Conservation (phyloP, 2,329 filamentous ascomycete genomes). For the Alternaria sp. region DNA sequence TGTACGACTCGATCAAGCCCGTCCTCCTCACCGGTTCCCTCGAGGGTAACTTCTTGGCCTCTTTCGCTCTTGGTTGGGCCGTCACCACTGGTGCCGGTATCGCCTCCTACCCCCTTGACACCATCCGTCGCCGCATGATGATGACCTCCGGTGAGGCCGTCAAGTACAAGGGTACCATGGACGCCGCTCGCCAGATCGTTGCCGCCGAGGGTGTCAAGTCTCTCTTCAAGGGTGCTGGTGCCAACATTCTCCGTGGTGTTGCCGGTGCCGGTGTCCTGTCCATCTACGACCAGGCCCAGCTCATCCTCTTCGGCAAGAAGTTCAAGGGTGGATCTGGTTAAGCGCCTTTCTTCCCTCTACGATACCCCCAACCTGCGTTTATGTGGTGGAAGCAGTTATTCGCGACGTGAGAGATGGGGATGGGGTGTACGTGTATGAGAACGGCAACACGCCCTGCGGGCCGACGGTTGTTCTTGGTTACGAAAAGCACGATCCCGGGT, state of each 20-base stretch:
- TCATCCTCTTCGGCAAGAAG: slow-evolving; percentile 99
- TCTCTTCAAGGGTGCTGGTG: slow-evolving; percentile 99
- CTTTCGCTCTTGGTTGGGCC: slow-evolving; percentile 96
- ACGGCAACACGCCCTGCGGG: slow-evolving; percentile 45
- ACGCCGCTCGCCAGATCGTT: slow-evolving; percentile 91
- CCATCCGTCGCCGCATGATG: slow-evolving; percentile 99
- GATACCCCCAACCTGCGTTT: slow-evolving; percentile 45
- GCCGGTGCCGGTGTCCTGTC: slow-evolving; percentile 99
- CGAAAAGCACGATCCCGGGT: slow-evolving; percentile 50
- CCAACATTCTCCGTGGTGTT: slow-evolving; percentile 99
- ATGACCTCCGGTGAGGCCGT: slow-evolving; percentile 97
- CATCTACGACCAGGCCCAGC: slow-evolving; percentile 99
- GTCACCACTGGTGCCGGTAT: slow-evolving; percentile 99
- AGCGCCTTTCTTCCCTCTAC: slow-evolving; percentile 41
- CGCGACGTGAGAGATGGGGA: slow-evolving; percentile 35
- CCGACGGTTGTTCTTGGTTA: slow-evolving; percentile 53
- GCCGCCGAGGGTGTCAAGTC: slow-evolving; percentile 98
- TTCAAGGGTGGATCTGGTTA: slow-evolving; percentile 73
- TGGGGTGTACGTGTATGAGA: slow-evolving; percentile 43
- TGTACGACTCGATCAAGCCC: slow-evolving; percentile 99
- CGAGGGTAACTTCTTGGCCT: slow-evolving; percentile 99
- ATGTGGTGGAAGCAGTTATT: slow-evolving; percentile 47
- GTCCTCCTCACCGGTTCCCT: slow-evolving; percentile 90
- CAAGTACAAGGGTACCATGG: slow-evolving; percentile 98
- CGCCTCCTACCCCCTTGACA: slow-evolving; percentile 99